phyloP scores from a whole-genome alignment of 192 early-diverging fungal genomes.

The Pilaira anomala region DNA sequence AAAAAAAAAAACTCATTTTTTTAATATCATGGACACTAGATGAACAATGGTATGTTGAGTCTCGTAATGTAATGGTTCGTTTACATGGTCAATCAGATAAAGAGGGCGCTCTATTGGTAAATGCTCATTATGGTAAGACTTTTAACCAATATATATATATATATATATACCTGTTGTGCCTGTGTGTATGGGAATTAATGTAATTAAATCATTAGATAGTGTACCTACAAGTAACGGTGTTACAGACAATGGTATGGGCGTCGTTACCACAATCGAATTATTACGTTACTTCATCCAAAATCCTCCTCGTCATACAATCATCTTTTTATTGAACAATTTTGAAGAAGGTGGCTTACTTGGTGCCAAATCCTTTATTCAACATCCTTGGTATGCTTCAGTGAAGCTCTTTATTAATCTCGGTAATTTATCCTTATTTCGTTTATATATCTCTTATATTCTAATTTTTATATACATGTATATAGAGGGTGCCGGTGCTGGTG shows the following conservation, averaged over 20 bases:
- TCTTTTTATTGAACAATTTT: constrained; percentile 72
- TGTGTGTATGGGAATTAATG: not conserved
- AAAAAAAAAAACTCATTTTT: too few relatives aligned
- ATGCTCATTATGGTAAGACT: constrained; percentile 60
- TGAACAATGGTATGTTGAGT: constrained; percentile 29
- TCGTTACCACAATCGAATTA: constrained; percentile 56
- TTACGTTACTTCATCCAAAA: constrained; percentile 55
- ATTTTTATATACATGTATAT: not conserved
- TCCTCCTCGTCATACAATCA: constrained; percentile 57
- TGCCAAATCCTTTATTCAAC: constrained; percentile 59
- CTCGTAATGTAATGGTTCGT: constrained; percentile 63
- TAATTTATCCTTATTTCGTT: constrained; percentile 8
- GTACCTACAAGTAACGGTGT: constrained; percentile 68
- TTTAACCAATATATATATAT: not conserved
- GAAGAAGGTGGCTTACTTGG: constrained; percentile 67
- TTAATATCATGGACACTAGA: constrained; percentile 7
- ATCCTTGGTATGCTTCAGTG: constrained; percentile 59
- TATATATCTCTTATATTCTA: not conserved
- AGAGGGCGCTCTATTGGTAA: constrained; percentile 52
- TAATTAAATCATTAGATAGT: constrained; percentile 43
- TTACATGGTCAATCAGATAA: constrained; percentile 49
- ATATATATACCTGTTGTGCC: too few relatives aligned
- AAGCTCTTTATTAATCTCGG: constrained; percentile 67
- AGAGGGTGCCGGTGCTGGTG: constrained; percentile 73
- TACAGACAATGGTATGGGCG: constrained; percentile 67